A percentile compares a stretch with the other conserved stretches of the same genome.
Conservation (phyloP, 2,329 filamentous ascomycete genomes). For the Polychaeton citri region DNA sequence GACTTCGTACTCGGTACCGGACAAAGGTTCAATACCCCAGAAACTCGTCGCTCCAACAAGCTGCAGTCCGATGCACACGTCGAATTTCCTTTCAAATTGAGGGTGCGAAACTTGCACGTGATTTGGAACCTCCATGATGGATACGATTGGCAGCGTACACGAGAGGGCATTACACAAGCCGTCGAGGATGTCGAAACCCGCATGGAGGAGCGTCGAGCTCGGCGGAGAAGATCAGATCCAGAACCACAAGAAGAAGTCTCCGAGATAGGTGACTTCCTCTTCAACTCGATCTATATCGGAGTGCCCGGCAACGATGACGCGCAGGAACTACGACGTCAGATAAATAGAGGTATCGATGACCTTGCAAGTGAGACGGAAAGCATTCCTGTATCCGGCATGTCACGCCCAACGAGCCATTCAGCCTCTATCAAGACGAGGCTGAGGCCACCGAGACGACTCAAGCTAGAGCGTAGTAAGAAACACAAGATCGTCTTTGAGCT, state of each 20-base stretch:
- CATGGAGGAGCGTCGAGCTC: conserved; percentile 57
- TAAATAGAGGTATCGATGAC: conserved; percentile 82
- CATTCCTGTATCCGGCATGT: conserved; percentile 54
- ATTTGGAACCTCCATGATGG: conserved; percentile 98
- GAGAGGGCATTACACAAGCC: conserved; percentile 73
- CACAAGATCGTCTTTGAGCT: conserved; percentile 96
- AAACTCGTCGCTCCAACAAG: conserved; percentile 1
- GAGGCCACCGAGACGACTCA: conserved; percentile 36
- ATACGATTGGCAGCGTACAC: conserved; percentile 86
- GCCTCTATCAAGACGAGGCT: conserved; percentile 14
- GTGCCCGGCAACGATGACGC: conserved; percentile 79
- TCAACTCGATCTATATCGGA: conserved; percentile 97
- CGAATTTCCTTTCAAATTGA: conserved; percentile 49
- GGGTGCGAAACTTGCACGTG: conserved; percentile 73
- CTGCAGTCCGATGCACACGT: conserved; percentile 1
- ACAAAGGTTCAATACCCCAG: conserved; percentile 19
- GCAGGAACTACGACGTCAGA: conserved; percentile 63
- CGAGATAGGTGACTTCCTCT: conserved; percentile 86
- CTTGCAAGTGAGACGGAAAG: conserved; percentile 80
- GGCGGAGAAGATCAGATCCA: conserved; percentile 41
- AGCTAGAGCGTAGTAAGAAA: conserved; percentile 68
- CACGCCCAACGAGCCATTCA: conserved; percentile 42
- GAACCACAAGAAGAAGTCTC: conserved; percentile 59
- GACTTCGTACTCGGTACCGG: conserved; percentile 15
- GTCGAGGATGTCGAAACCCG: conserved; percentile 77